Evolutionary conservation across 139 green algal species (phyloP).

Genomic region (Haematococcus lacustris): DNA sequence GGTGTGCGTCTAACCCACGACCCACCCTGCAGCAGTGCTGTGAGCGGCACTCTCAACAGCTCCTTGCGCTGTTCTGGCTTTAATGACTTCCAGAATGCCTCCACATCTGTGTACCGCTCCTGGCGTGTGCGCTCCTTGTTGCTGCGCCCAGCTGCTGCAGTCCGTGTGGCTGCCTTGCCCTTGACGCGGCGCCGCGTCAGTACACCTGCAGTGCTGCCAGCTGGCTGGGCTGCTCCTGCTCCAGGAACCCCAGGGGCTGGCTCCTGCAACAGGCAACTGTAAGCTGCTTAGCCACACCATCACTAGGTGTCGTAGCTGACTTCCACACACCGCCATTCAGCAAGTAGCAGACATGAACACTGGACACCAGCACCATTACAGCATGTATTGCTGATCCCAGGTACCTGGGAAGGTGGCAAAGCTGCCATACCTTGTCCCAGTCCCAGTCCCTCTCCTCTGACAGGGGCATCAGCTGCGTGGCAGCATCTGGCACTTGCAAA

Average conservation of each 20-base stretch:
- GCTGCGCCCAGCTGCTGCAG: background rate
- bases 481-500: too few species aligned
- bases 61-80: constrained; percentile 31
- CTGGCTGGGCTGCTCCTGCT: constrained; percentile 39
- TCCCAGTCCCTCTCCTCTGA: constrained; percentile 47
- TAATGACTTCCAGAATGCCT: constrained; percentile 44
- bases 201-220: background rate
- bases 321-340: too few species aligned
- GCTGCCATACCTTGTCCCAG: constrained; percentile 14
- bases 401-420: too few species aligned
- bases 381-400: too few species aligned
- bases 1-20: too few species aligned
- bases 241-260: constrained; percentile 21
- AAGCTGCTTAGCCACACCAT: too few species aligned
- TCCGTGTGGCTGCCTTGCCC: background rate
- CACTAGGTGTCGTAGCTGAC: too few species aligned
- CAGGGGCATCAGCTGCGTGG: constrained; percentile 19
- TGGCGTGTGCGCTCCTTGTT: constrained; percentile 22
- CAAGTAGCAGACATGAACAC: too few species aligned
- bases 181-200: too few species aligned
- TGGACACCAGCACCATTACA: too few species aligned
- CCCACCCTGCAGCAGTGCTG: constrained; percentile 35
- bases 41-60: constrained; percentile 50
- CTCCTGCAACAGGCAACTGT: background rate
- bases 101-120: constrained; percentile 38